Evolutionary conservation across 108 stramenopile genomes (phyloP).

Genomic region (Heterococcus sp.): DNA sequence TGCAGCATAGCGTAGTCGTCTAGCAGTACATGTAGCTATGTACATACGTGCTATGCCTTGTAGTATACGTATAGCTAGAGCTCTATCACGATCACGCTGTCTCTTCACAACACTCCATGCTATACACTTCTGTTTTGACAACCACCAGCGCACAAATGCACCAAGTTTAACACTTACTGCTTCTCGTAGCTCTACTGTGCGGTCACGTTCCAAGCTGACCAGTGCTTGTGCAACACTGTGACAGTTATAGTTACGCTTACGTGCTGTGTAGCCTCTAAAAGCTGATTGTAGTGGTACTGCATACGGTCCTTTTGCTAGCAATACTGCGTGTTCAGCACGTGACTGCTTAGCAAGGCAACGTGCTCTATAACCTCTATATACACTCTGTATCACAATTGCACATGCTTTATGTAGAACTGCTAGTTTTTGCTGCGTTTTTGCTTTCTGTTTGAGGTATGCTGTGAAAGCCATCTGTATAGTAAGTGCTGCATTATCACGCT

Average conservation of each 20-base stretch:
- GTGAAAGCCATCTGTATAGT: slow-evolving; percentile 13
- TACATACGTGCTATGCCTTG: background rate
- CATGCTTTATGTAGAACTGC: too few relatives aligned
- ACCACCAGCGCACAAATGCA: slow-evolving; percentile 24
- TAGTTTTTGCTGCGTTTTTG: too few relatives aligned
- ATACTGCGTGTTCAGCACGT: background rate
- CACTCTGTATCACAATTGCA: too few relatives aligned
- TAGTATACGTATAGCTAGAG: background rate
- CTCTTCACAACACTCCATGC: slow-evolving; percentile 35
- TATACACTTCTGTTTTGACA: slow-evolving; percentile 5
- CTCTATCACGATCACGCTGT: slow-evolving; percentile 20
- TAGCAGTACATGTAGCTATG: background rate
- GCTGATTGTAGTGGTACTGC: slow-evolving; percentile 36
- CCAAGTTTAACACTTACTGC: slow-evolving; percentile 20
- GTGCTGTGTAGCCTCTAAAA: slow-evolving; percentile 1
- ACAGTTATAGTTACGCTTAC: too few relatives aligned
- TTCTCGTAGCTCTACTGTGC: slow-evolving; percentile 5
- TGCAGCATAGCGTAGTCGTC: background rate
- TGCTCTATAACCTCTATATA: too few relatives aligned
- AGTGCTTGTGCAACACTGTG: background rate
- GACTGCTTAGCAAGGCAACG: background rate
- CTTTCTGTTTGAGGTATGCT: too few relatives aligned
- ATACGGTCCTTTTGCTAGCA: slow-evolving; percentile 25
- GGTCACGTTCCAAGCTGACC: background rate
- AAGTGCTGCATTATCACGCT: slow-evolving; percentile 6